Conservation (phyloP, 2,329 filamentous ascomycete genomes). For the Pleomassaria siparia region DNA sequence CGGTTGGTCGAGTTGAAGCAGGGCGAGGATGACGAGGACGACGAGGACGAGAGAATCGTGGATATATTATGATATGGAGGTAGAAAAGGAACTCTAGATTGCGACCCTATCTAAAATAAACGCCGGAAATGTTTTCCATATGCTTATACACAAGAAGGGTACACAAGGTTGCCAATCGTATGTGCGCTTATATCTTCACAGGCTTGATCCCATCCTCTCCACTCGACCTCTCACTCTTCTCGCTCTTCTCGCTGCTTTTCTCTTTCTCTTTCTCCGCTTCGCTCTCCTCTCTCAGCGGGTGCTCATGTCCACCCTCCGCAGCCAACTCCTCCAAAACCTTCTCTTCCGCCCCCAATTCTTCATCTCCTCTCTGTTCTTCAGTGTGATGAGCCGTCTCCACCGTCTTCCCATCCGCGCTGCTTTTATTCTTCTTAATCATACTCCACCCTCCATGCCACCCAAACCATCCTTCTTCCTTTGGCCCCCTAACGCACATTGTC, state of each 20-base stretch:
- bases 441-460: constrained; percentile 63
- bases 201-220: constrained; percentile 10
- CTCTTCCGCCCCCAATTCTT: constrained; percentile 15
- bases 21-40: constrained; percentile 26
- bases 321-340: constrained; percentile 15
- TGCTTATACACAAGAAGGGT: no score
- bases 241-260: constrained; percentile 2
- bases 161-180: background rate
- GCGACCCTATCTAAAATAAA: no score
- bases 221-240: constrained; percentile 7
- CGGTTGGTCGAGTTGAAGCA: constrained; percentile 31
- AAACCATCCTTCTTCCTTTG: constrained; percentile 60
- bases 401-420: constrained; percentile 45
- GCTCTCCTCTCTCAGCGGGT: constrained; percentile 5
- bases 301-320: constrained; percentile 21
- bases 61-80: constrained; percentile 24
- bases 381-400: constrained; percentile 16
- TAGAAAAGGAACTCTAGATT: no score
- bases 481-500: constrained; percentile 53
- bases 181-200: constrained; percentile 6
- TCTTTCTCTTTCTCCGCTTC: constrained; percentile 9
- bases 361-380: constrained; percentile 13
- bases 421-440: constrained; percentile 47
- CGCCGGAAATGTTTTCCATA: no score
- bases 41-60: constrained; percentile 42